Base-by-base conservation (phyloP, 176 grass and related monocot species). In the Zea mays region DNA sequence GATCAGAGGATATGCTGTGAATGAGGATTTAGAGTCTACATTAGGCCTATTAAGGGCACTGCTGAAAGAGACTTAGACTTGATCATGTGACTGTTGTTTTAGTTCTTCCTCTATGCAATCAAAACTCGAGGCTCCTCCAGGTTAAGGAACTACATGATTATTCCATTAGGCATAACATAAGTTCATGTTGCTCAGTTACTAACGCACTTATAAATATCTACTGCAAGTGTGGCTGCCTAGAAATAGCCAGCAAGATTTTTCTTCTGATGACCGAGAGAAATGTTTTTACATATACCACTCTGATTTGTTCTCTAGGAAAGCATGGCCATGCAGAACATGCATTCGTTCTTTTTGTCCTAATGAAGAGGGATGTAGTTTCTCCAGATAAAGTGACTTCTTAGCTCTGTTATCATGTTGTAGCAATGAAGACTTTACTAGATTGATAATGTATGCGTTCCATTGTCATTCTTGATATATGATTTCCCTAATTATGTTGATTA, bases 301-400 rank as follows among this genome's bases (percentile, higher is more conserved):
- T 92, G 73, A 92, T 92, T 44, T 79, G 86, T 88, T 88, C 90
- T 33, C 51, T 92, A 10, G 90, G 90, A 43, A 92, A 88, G 71
- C 76, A 89, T 81, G 84, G 83, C 27, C 76, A 52, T 11, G 86
- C 79, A 52, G 62, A 84, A 70, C 45, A 89, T 71, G 90, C 83
- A 69, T 61, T 89, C 16, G 9, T 55, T 56, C 69, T 88, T 74
- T 89, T 92, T 64, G 54, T 84, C 62, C 40, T 34, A 46, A 86
- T 92, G 86, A 84, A 81, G 67, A 49, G 44, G 59, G 82, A 84
- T 47, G 51, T 60, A 65, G 70, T 89, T 74, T 36, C 27, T 20
- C 90, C 90, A 78, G 83, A 92, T 74, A 92, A 83, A 81, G 83
- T 92, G 61, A 92, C 90, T 49, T 92, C 89, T 92, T 92, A 85